Percentiles rank a stretch among this genome's conserved stretches.
Conservation (phyloP, 208 protist genomes). For the Leishmania guyanensis region DNA sequence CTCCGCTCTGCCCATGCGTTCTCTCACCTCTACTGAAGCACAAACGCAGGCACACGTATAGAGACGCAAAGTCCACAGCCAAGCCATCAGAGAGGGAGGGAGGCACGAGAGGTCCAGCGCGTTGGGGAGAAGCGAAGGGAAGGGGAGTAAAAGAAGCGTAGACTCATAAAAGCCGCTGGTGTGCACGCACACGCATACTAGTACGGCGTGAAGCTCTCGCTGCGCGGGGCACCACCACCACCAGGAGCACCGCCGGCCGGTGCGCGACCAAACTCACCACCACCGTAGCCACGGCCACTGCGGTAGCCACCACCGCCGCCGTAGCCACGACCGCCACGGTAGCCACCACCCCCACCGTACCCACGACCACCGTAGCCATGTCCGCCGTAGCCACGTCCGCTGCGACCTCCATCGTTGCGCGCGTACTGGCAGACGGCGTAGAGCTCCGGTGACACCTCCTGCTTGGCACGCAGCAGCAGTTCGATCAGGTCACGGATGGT, state of each 20-base stretch:
- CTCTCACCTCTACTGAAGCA: neutral
- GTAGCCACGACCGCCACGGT: constrained; percentile 25
- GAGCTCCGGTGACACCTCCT: constrained; percentile 70
- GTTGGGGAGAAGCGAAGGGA: neutral
- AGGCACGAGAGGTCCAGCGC: neutral
- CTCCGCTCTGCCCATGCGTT: neutral
- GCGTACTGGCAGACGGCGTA: constrained; percentile 50
- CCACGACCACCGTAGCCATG: constrained; percentile 21
- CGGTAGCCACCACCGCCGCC: constrained; percentile 3
- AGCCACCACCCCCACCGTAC: constrained; percentile 11
- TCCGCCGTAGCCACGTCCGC: constrained; percentile 29
- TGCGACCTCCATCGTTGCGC: constrained; percentile 33
- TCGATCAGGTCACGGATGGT: constrained; percentile 77
- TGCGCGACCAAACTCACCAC: constrained; percentile 8
- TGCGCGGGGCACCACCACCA: neutral
- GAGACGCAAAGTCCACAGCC: neutral
- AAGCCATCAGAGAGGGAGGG: neutral
- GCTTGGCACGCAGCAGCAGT: constrained; percentile 67
- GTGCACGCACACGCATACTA: constrained; percentile 18
- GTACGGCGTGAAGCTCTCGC: constrained; percentile 52
- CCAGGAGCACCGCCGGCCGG: constrained; percentile 15
- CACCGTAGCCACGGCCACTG: constrained; percentile 11
- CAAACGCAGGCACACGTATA: neutral
- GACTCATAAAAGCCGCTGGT: neutral
- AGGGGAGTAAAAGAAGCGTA: neutral